Evolutionary conservation across 1,284 basidiomycete species (phyloP).

Genomic region (Puccinia hordei): DNA sequence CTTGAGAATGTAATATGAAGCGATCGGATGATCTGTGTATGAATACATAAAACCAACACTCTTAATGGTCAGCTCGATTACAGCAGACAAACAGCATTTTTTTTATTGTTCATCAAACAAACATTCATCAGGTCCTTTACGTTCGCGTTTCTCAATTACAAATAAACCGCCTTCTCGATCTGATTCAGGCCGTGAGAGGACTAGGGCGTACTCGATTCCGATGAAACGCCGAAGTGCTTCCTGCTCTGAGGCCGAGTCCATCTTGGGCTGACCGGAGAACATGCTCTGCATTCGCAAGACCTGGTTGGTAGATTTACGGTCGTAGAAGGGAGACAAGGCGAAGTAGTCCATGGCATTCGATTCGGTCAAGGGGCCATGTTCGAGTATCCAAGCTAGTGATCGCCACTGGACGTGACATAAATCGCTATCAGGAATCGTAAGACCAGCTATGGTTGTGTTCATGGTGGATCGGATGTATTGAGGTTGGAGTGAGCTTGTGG

Average conservation of each 20-base stretch:
- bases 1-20: constrained; percentile 80
- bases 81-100: neutral
- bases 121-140: constrained; percentile 78
- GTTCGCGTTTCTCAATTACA: constrained; percentile 79
- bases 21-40: constrained; percentile 68
- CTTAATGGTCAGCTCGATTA: neutral
- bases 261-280: constrained; percentile 60
- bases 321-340: constrained; percentile 80
- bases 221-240: constrained; percentile 69
- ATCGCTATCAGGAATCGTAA: constrained; percentile 31
- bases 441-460: constrained; percentile 33
- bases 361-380: constrained; percentile 52
- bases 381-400: constrained; percentile 55
- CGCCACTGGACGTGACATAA: constrained; percentile 56
- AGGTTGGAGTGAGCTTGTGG: too few relatives aligned
- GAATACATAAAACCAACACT: neutral
- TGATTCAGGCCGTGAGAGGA: constrained; percentile 70
- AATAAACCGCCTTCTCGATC: constrained; percentile 65
- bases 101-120: constrained; percentile 54
- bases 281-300: constrained; percentile 78
- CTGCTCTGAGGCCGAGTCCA: constrained; percentile 33
- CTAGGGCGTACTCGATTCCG: constrained; percentile 78
- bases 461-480: neutral
- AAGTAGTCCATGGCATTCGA: constrained; percentile 84
- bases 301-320: constrained; percentile 84